Evolutionary conservation across 2,329 filamentous ascomycete species (phyloP).

Genomic region (Aspergillus uvarum): DNA sequence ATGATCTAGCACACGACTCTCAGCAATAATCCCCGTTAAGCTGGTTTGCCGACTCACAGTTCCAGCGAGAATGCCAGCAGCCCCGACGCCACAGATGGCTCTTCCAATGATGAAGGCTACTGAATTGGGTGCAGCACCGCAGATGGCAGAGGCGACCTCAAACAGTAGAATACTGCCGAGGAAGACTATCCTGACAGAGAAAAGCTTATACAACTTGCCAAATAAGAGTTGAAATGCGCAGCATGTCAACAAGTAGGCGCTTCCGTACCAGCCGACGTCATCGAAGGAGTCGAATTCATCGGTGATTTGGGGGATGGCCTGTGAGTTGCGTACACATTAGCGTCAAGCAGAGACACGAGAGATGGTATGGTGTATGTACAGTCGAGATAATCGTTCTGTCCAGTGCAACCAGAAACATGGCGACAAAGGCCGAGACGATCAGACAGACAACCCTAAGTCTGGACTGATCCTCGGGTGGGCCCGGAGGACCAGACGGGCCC

Average conservation of each 20-base stretch:
- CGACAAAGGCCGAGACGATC: background rate
- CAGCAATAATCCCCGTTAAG: background rate
- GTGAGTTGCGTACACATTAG: background rate
- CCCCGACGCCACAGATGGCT: constrained; percentile 38
- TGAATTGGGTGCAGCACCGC: constrained; percentile 35
- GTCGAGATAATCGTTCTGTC: background rate
- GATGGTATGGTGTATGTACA: background rate
- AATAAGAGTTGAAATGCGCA: constrained; percentile 39
- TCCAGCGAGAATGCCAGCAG: constrained; percentile 37
- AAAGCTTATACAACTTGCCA: constrained; percentile 39
- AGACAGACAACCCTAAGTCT: background rate
- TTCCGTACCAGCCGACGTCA: constrained; percentile 12
- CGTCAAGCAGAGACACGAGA: too few species aligned
- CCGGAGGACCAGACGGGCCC: background rate
- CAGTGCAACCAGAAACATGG: background rate
- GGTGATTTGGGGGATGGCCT: constrained; percentile 38
- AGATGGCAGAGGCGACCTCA: constrained; percentile 41
- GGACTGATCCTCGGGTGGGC: background rate
- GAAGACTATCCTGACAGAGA: constrained; percentile 38
- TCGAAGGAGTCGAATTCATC: background rate
- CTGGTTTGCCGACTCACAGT: constrained; percentile 9
- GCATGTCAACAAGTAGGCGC: constrained; percentile 9
- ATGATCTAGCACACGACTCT: background rate
- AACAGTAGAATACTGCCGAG: constrained; percentile 37
- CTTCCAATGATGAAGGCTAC: constrained; percentile 38